Evolutionary conservation across 176 grass and related monocot species (phyloP).

Genomic region (Avena eriantha): DNA sequence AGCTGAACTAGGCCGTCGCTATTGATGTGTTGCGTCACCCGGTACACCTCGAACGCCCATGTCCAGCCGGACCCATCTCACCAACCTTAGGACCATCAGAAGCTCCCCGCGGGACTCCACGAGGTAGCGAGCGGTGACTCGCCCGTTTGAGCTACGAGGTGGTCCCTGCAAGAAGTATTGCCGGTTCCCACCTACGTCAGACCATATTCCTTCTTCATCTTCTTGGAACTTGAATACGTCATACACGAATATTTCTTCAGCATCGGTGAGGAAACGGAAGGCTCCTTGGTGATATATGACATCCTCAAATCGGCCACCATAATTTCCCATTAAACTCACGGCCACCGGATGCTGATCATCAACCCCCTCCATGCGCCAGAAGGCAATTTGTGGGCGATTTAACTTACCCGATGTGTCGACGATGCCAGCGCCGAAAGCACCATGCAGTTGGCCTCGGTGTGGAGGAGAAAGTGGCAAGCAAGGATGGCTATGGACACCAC

Average conservation of each 20-base stretch:
- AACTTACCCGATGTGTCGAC: accelerated
- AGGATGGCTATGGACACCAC: no score
- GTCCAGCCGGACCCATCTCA: no score
- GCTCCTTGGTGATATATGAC: background rate
- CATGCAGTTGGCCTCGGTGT: background rate
- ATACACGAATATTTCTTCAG: background rate
- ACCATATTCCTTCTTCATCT: no score
- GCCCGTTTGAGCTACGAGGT: no score
- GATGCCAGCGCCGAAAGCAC: background rate
- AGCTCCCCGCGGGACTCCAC: background rate
- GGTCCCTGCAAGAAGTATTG: no score
- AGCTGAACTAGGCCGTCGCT: no score
- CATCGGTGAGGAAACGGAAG: background rate
- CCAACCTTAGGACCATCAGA: background rate
- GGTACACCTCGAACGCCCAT: no score
- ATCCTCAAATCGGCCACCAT: background rate
- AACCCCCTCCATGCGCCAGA: background rate
- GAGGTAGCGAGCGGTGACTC: background rate
- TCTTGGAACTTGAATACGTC: background rate
- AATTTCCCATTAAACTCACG: no score
- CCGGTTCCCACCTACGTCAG: no score
- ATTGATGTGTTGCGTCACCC: no score
- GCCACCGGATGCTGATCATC: background rate
- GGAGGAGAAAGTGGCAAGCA: background rate
- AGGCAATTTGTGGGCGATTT: background rate